These are phyloP conservation scores for Talaromyces sp. DNA, from an alignment of 2,329 filamentous ascomycete species.

Conservation along the genomic window DNA sequence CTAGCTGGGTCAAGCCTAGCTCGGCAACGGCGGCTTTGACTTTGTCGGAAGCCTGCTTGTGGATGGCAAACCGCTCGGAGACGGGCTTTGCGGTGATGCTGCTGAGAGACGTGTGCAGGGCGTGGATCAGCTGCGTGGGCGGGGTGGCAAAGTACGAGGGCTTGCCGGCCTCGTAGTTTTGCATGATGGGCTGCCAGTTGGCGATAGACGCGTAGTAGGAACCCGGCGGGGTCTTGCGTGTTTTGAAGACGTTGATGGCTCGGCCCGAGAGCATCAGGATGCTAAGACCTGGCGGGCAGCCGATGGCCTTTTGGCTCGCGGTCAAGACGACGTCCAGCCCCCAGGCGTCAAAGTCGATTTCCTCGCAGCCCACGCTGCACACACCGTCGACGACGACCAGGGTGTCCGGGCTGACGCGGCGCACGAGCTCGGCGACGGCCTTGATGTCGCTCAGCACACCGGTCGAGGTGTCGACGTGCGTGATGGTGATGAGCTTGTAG, in stretches of 20 bases:
- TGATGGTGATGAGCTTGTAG: conserved; percentile 92
- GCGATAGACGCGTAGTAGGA: conserved; percentile 96
- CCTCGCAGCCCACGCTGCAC: conserved; percentile 92
- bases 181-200: conserved; percentile 98
- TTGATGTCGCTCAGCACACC: conserved; percentile 91
- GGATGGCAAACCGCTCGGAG: conserved; percentile 74
- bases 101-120: conserved; percentile 79
- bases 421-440: conserved; percentile 74
- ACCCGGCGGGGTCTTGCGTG: conserved; percentile 71
- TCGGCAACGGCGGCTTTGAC: conserved; percentile 79
- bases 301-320: conserved; percentile 94
- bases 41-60: conserved; percentile 72
- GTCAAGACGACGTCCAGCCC: conserved; percentile 88
- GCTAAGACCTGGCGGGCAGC: conserved; percentile 86
- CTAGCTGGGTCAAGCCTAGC: conserved; percentile 82
- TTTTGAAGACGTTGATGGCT: conserved; percentile 75
- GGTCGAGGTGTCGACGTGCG: conserved; percentile 95
- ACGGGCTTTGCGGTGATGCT: conserved; percentile 73
- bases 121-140: conserved; percentile 87
- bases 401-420: conserved; percentile 82
- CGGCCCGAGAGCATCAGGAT: conserved; percentile 91
- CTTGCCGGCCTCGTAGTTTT: conserved; percentile 98
- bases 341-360: conserved; percentile 95
- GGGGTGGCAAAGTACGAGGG: conserved; percentile 97
- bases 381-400: conserved; percentile 91